These are phyloP conservation scores for Coemansia sp. DNA, from an alignment of 192 early-diverging fungal genomes.

Conservation along the genomic window DNA sequence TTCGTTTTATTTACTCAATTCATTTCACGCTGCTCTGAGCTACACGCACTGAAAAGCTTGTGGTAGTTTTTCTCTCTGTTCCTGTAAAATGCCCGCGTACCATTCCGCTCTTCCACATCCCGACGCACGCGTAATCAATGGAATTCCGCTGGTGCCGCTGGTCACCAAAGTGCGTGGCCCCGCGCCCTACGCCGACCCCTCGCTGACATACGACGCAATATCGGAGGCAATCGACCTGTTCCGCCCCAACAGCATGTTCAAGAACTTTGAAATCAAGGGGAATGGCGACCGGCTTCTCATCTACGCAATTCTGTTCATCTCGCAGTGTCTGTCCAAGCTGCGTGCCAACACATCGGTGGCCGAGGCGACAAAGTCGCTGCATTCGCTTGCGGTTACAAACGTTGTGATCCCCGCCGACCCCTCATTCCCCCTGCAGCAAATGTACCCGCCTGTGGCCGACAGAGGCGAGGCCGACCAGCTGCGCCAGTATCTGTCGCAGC, in stretches of 20 bases:
- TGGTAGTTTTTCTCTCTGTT: not conserved
- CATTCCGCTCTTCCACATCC: conserved; percentile 31
- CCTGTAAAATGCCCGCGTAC: conserved; percentile 35
- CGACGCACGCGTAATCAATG: conserved; percentile 63
- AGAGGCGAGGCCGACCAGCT: conserved; percentile 77
- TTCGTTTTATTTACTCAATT: not conserved
- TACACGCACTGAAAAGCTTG: too few relatives aligned
- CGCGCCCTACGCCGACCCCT: conserved; percentile 66
- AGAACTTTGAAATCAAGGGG: conserved; percentile 99
- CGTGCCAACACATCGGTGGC: conserved; percentile 59
- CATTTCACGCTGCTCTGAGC: not conserved
- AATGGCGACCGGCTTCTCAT: conserved; percentile 90
- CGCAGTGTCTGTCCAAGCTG: conserved; percentile 75
- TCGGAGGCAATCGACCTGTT: conserved; percentile 94
- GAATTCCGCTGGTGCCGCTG: conserved; percentile 86
- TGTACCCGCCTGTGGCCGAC: conserved; percentile 74
- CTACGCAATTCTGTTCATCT: conserved; percentile 92
- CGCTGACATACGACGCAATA: conserved; percentile 77
- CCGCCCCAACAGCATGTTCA: conserved; percentile 96
- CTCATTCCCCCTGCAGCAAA: conserved; percentile 87
- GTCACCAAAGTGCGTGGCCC: conserved; percentile 86
- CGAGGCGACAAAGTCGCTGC: conserved; percentile 79
- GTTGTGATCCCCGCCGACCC: conserved; percentile 94
- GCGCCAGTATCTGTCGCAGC: conserved; percentile 84
- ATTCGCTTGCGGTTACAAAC: conserved; percentile 84